Evolutionary conservation across 371 early-diverging fungal genomes (phyloP).

Genomic region (Dinochytrium kinnereticum): DNA sequence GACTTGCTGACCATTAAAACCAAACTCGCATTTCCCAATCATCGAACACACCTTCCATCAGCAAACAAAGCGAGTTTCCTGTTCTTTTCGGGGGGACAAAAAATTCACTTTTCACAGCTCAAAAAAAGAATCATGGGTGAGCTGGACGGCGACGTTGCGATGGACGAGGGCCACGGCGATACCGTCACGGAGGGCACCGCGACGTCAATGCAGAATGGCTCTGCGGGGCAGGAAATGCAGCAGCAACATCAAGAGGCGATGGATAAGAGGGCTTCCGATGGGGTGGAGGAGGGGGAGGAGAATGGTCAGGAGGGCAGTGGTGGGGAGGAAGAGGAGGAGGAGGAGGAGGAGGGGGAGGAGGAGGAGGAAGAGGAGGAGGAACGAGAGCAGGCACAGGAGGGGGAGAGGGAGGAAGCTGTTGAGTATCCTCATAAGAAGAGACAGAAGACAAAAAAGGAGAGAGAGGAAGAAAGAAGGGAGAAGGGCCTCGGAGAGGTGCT

Average conservation of each 20-base stretch:
- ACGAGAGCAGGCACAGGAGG: not conserved
- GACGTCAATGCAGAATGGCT: too few species aligned
- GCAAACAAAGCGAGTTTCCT: too few species aligned
- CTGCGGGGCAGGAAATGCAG: too few species aligned
- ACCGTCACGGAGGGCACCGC: too few species aligned
- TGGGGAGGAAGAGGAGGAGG: not conserved
- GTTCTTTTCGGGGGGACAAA: too few species aligned
- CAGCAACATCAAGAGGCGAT: not conserved
- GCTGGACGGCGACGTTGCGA: not conserved
- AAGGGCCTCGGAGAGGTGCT: conserved; percentile 27
- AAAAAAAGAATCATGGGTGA: too few species aligned
- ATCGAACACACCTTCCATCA: too few species aligned
- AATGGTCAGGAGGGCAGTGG: too few species aligned
- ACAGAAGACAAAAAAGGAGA: conserved; percentile 4
- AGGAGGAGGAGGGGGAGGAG: conserved; percentile 10
- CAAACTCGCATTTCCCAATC: too few species aligned
- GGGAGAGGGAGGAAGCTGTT: not conserved
- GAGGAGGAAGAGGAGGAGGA: not conserved
- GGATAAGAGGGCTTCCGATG: not conserved
- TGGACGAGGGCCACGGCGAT: not conserved
- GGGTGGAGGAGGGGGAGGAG: too few species aligned
- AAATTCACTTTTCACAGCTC: too few species aligned
- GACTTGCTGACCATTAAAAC: too few species aligned
- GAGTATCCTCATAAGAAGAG: conserved; percentile 15
- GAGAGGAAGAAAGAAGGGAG: conserved; percentile 20